phyloP scores from a whole-genome alignment of 192 early-diverging fungal genomes.

The Pecoramyces ruminantium region DNA sequence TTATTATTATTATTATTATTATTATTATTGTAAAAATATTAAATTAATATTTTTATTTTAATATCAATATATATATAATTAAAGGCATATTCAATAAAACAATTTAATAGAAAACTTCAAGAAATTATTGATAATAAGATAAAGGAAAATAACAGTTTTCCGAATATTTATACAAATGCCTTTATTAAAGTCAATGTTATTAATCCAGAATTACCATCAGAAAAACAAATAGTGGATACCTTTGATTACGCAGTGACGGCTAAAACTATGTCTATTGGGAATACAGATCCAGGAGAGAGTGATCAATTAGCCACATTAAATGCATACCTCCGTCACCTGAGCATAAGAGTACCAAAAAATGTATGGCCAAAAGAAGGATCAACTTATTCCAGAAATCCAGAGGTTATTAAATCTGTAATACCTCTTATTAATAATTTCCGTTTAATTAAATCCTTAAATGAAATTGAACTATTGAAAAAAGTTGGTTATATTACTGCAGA shows the following conservation, averaged over 20 bases:
- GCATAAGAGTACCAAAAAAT: background rate
- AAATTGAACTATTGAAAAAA: constrained; percentile 61
- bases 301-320: background rate
- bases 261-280: background rate
- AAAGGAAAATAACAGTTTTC: background rate
- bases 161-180: background rate
- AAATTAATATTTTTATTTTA: too few relatives aligned
- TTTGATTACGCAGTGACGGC: background rate
- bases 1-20: too few relatives aligned
- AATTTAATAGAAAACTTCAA: background rate
- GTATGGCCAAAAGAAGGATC: background rate
- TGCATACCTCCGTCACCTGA: background rate
- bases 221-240: background rate
- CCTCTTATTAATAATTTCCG: constrained; percentile 55
- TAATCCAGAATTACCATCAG: background rate
- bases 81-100: background rate
- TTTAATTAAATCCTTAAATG: constrained; percentile 57
- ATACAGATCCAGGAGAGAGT: background rate
- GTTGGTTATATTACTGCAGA: constrained; percentile 59
- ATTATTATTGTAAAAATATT: too few relatives aligned
- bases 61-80: background rate
- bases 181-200: background rate
- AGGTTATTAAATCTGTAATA: constrained; percentile 21
- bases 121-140: background rate
- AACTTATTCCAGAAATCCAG: background rate